Evolutionary conservation across 768 basidiomycete genomes (phyloP), one percentile per base, ranked within the genome.

Genomic region (Tricholoma sp.): DNA sequence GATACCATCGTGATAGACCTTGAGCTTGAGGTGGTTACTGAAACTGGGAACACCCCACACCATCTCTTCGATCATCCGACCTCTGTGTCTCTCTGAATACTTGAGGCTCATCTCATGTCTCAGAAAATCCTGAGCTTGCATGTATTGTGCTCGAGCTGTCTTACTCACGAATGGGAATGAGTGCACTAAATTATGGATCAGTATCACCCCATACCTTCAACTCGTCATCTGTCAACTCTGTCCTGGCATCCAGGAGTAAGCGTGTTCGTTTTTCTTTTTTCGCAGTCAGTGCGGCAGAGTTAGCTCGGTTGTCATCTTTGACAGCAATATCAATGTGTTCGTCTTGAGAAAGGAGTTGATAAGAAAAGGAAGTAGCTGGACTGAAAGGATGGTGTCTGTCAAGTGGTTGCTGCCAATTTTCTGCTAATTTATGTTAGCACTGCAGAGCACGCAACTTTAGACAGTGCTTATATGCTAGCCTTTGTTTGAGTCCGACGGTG

Each of bases 141-240:
- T 64, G 66, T 94, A 93, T 59, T 84, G 76, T 34, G 81, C 74
- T 27, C 91, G 80, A 22, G 87, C 83, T 57, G 76, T 70, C 86
- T 89, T 52, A 49, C 16, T 50, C n/a, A 18, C 11, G 12, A 46
- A 46, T 50, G 12, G 39, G 50, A 45, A 35, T 34, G 16, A 56
- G 12, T 59, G 52, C 55, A 45, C 2, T 39, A 58, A 11, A 29
- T 18, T 43, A 18, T 29, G 24, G 19, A 50, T 47, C 47, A 27
- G 45, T 47, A 34, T 18, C 43, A 39, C 35, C 24, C 67, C 59
- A 8, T 56, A 83, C 91, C 76, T 86, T 88, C 45, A 94, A 74
- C 70, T 94, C 89, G 3, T 89, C 86, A 57, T 92, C 89, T 4
- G 90, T 89, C 35, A 94, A 72, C 66, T 94, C 91, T 5, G 84